A percentile compares a stretch with the other conserved stretches of the same genome.
Evolutionary conservation across 371 early-diverging fungal genomes (phyloP).

Genomic region (Haplosporangium sp.): DNA sequence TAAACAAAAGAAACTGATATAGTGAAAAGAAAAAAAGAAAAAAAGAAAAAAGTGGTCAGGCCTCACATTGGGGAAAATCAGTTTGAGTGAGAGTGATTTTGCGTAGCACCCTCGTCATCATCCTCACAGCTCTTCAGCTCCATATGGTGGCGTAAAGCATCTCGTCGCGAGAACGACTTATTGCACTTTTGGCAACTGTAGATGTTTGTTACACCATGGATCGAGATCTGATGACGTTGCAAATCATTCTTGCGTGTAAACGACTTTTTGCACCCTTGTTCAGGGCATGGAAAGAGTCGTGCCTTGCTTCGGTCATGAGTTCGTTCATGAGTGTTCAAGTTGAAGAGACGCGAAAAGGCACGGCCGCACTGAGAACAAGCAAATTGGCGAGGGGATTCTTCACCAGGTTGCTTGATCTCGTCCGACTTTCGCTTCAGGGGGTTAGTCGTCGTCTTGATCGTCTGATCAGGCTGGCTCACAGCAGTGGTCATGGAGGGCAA

Average conservation of each 20-base stretch:
- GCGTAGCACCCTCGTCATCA: slow-evolving; percentile 5
- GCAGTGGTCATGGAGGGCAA: slow-evolving; percentile 4
- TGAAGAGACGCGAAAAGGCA: slow-evolving; percentile 78
- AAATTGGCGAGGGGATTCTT: slow-evolving; percentile 46
- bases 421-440: slow-evolving; percentile 53
- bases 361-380: slow-evolving; percentile 62
- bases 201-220: slow-evolving; percentile 63
- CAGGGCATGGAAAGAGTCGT: slow-evolving; percentile 69
- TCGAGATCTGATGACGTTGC: slow-evolving; percentile 76
- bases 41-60: slow-evolving; percentile 1
- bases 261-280: slow-evolving; percentile 65
- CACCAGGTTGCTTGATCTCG: slow-evolving; percentile 25
- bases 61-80: slow-evolving; percentile 6
- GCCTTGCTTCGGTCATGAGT: slow-evolving; percentile 76
- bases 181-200: slow-evolving; percentile 43
- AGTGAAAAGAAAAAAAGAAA: background rate
- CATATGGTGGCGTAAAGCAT: slow-evolving; percentile 40
- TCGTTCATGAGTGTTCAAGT: slow-evolving; percentile 78
- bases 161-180: slow-evolving; percentile 32
- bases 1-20: background rate
- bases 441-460: slow-evolving; percentile 13
- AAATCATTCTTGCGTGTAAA: slow-evolving; percentile 81
- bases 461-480: background rate
- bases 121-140: slow-evolving; percentile 40
- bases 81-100: slow-evolving; percentile 11